Evolutionary conservation across 2,329 filamentous ascomycete species (phyloP), one percentile per base, ranked within the genome.

Genomic region (Nothophaeocryptopus gaeumannii): DNA sequence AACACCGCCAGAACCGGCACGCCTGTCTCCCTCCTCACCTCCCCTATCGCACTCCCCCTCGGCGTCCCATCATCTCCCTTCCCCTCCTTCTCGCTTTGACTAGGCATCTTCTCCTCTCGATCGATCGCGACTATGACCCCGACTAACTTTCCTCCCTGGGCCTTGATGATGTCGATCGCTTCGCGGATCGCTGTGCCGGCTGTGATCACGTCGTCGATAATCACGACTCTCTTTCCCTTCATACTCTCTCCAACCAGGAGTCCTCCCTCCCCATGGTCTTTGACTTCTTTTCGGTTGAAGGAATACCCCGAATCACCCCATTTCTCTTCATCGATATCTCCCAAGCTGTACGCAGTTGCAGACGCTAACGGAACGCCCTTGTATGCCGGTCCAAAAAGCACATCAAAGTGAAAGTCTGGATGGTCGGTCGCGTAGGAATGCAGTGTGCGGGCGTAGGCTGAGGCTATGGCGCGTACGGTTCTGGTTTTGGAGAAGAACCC

Each of bases 191-290:
- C 93, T 1, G 91, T 97, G 26, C 93, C 93, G 0, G 90, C 92
- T 1, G 91, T 96, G 64, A 97, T 92, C 50, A 99, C 92, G 72
- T 97, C 93, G 75, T 99, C 93, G 35, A 99, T 85, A 61, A 99
- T 88, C 31, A 99, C 78, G 12, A 96, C 83, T 53, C 80, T 82
- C 79, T 93, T 91, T 46, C 88, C 91, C 72, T 87, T 86, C 64
- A 97, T 76, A 5, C 85, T 80, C 29, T 89, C 88, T 9, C 93
- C 93, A 11, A 97, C 91, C 63, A 97, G 95, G 68, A 82, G 87
- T 38, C 93, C 92, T 31, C 92, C 92, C 73, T 99, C 93, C 38
- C 93, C 92, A 70, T 97, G 92, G 65, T 89, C 88, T 77, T 97
- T 97, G 64, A 85, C 88, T 74, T 97, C 93, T 74, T 97, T 97